Base-by-base conservation (phyloP, 495 filamentous ascomycete species). In the Penicillium cosmopolitanum region DNA sequence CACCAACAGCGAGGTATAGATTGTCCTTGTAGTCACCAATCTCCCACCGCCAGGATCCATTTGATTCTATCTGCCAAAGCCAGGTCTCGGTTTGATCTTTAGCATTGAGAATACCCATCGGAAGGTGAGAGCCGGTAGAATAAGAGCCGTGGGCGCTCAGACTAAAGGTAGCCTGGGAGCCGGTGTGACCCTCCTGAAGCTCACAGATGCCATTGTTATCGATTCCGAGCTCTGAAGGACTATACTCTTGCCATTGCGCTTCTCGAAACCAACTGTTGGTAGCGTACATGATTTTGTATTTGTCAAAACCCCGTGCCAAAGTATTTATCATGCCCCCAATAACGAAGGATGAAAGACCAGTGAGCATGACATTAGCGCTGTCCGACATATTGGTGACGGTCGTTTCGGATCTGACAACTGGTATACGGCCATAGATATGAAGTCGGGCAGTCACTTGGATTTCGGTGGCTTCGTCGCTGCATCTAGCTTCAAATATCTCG, bases 11-110 rank as follows among this genome's bases (percentile, higher is more conserved):
- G 1, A 70, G 31, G 34, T 67, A 70, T 4, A 67, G 25, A 44
- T 51, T 58, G 25, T 70, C 65, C 51, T 57, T 56, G 48, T 46
- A 70, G 40, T 70, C 67, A 2, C 67, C 67, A 36, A 70, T 53
- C 47, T 70, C 67, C 65, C 62, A 70, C 5, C 62, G 59, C 67
- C 67, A 70, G 16, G 59, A 63, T 2, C 67, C 67, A 50, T 67
- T 70, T 31, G 58, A 63, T 31, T 70, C 67, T 19, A 70, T 58
- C 46, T 70, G 67, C 67, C 67, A 70, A 12, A 70, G 55, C 65
- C 67, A 70, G 4, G 61, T 65, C 12, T 67, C 62, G 36, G 12
- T n/a, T 12, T n/a, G 36, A n/a, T 38, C 36, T n/a, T 13, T 38
- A 4, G 11, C 15, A 4, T 38, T 38, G 12, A 38, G 36, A n/a